phyloP scores from a whole-genome alignment of 2,329 filamentous ascomycete species.

The Arachnomyces sp. region DNA sequence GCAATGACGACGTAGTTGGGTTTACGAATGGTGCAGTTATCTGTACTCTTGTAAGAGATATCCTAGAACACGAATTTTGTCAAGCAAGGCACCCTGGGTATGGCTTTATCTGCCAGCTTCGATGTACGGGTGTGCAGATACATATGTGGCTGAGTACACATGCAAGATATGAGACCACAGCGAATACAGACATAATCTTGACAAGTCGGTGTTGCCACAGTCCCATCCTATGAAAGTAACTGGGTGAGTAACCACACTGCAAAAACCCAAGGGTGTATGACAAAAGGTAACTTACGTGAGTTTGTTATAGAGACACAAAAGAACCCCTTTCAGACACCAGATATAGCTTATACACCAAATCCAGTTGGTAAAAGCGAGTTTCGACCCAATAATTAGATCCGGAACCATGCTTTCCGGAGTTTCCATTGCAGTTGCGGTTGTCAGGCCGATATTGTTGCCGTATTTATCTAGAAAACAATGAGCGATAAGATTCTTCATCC shows the following conservation, averaged over 20 bases:
- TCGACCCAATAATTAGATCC: conserved; percentile 20
- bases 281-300: conserved; percentile 17
- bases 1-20: conserved; percentile 14
- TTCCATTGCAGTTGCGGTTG: conserved; percentile 17
- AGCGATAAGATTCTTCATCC: too few relatives aligned
- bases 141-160: conserved; percentile 11
- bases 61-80: too few relatives aligned
- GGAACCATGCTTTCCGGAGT: conserved; percentile 19
- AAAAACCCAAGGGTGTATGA: background rate
- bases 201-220: conserved; percentile 20
- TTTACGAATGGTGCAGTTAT: conserved; percentile 14
- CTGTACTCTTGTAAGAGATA: too few relatives aligned
- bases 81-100: too few relatives aligned
- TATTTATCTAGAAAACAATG: conserved; percentile 3
- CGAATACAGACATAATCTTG: conserved; percentile 16
- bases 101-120: conserved; percentile 47
- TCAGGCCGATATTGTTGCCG: conserved; percentile 25
- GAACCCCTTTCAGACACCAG: conserved; percentile 26
- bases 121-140: conserved; percentile 32
- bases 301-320: conserved; percentile 25
- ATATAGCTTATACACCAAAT: conserved; percentile 28
- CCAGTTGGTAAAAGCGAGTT: conserved; percentile 26
- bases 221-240: conserved; percentile 13
- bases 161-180: conserved; percentile 19
- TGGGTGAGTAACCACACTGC: background rate